Evolutionary conservation across 139 green algal genomes (phyloP), one percentile per base, ranked within the genome.

Genomic region (Tetraselmis striata): DNA sequence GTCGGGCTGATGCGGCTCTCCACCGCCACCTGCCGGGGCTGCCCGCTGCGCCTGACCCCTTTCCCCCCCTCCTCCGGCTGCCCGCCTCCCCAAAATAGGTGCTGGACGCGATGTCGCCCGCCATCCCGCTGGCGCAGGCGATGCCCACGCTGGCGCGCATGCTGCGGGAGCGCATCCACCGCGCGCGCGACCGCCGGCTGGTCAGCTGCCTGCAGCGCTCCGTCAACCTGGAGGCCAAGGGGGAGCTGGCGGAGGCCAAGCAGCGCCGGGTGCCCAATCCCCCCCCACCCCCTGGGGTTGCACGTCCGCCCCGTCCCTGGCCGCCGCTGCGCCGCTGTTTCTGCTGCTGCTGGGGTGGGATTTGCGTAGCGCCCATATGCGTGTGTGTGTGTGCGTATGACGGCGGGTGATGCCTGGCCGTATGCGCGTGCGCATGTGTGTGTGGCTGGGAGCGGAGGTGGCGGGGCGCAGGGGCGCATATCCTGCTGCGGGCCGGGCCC

Each of bases 51-150:
- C n/a, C n/a, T n/a, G n/a, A n/a, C n/a, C n/a, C n/a, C n/a, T n/a
- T n/a, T n/a, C n/a, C 77, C 77, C 45, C 28, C 30, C 30, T 28
- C 77, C n/a, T n/a, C n/a, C n/a, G n/a, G n/a, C n/a, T n/a, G n/a
- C n/a, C n/a, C n/a, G n/a, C n/a, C n/a, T n/a, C 77, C 11, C 28
- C 45, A n/a, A n/a, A 5, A n/a, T 76, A 88, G 58, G 86, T 96
- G 67, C 83, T 96, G 78, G 83, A 88, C 26, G 87, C 91, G 0
- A 86, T 95, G 79, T 81, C 85, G 1, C 84, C 88, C 32, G 82
- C 81, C 75, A 94, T 95, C 91, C 89, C 92, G 11, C 85, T 97
- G 79, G 78, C 85, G n/a, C 32, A 90, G 24, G 93, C 89, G 0
- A 76, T 85, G 0, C 77, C 78, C 24, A 88, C 89, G 27, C 75